Evolutionary conservation across 305 asterid genomes (phyloP), one percentile per base, ranked within the genome.

Genomic region (Fraxinus paxiana): DNA sequence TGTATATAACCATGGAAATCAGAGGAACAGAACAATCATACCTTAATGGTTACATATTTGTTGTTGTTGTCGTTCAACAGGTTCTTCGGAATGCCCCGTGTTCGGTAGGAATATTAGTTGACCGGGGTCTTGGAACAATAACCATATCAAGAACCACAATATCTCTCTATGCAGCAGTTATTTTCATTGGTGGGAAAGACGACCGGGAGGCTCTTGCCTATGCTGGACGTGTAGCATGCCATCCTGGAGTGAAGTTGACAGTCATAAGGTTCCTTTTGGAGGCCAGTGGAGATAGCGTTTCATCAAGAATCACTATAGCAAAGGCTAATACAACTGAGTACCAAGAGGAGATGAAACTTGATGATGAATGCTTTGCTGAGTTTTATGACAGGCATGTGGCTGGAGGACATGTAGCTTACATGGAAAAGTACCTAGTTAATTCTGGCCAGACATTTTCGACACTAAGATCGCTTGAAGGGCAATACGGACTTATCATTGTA

Each of bases 381-480:
- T 93, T 95, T 72, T 95, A 95, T 6, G 99, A 93, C 79, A 80
- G 86, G 77, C 90, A 95, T 17, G 98, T 95, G 6, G 98, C 97
- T 0, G 97, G 93, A 24, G 99, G 98, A 26, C 88, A 86, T 0
- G 97, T 95, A 18, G 96, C 96, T 0, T 93, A 95, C 83, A 86
- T 92, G 93, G 99, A 95, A 87, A 95, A 93, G 87, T 95, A 95
- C 79, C 90, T 95, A 0, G 87, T 87, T 2, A 93, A 95, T 86
- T 95, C 99, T 0, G 99, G 99, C 73, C 97, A 95, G 77, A 93
- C 99, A 0, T 95, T 91, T 81, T 95, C 97, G 0, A 91, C 98
- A 0, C 28, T 95, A 78, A 87, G 92, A 82, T 92, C 97, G 0
- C 85, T 95, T 3, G 98, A 95, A 83, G 98, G 94, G 77, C 96